Base-by-base conservation (phyloP, 257 asterid species). In the Nicotiana paniculata region DNA sequence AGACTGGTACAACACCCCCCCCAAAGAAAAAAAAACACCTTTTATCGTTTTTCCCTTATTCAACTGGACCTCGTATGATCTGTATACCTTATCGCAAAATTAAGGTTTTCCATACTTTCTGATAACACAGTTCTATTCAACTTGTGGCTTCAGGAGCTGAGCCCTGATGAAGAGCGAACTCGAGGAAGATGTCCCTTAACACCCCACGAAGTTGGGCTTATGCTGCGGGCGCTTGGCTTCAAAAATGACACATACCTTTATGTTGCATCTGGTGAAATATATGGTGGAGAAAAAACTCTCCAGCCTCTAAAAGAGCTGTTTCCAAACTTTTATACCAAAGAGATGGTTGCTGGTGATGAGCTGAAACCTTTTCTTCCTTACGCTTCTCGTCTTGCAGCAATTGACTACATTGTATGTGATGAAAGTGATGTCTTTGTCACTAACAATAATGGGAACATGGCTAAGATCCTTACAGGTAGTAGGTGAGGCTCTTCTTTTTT, bases 401-500 rank as follows among this genome's bases (percentile, higher is more conserved):
- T 93, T 26, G 98, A 96, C 89, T 94, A 94, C 90, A 89, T 90
- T 76, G 99, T 94, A 55, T 93, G 97, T 70, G 98, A 94, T 77
- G 98, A 94, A 88, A 94, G 98, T 86, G 98, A 96, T 86, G 99
- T 96, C 80, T 96, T 96, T 83, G 94, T 94, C 85, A 92, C 99
- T 32, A 96, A 96, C 90, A 96, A 96, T 86, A 96, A 96, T 9
- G 99, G 99, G 81, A 96, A 96, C 88, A 96, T 96, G 99, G 99
- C 98, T 82, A 96, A 96, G 90, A 92, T 96, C 91, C 93, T 96
- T 80, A 97, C 99, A 81, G 99, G 99, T 82, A 91, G 97, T 81
- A 93, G 99, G 99, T 96, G 82, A 80, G 80, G 63, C 53, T 75
- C 30, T 75, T 15, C 28, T 13, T 61, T 48, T 4, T 39, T 48